Base-by-base conservation (phyloP, 768 basidiomycete genomes). In the Lactarius pseudohatsudake region DNA sequence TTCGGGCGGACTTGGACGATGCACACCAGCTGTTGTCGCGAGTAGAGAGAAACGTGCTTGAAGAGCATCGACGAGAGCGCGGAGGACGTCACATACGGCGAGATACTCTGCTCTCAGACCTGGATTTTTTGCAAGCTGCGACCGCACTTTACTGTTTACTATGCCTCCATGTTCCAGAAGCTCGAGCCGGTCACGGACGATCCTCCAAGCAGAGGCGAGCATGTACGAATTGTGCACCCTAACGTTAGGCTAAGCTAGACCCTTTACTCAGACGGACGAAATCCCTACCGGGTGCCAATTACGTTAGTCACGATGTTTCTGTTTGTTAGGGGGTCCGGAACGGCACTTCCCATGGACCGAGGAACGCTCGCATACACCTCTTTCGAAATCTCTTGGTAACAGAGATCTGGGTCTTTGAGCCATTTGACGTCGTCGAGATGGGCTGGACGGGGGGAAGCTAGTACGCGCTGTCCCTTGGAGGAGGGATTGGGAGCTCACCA, bases 191-290 rank as follows among this genome's bases (percentile, higher is more conserved):
- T 87, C 81, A 4, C 81, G 75, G n/a, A 90, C 85, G 57, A 93
- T 77, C 69, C 83, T 90, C 92, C 92, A 94, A 1, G 85, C 88
- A 18, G 90, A 86, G n/a, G 91, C 89, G 40, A 93, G 80, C 83
- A 90, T 85, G 75, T 91, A 92, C 9, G 85, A 76, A 73, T 94
- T 94, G 75, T 94, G 92, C 62, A 94, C 81, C 75, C 92, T 94
- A 50, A 30, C 68, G 18, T 11, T 3, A 36, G 1, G 32, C 40
- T 66, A 70, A 66, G 61, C 64, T 9, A 32, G 36, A 70, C 41
- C 41, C 38, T 20, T 66, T 16, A 41, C 59, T 56, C 40, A 43
- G 55, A 57, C 15, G 59, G 22, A 30, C 38, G 38, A 9, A 60
- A 41, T 26, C 34, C 69, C 18, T 62, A 73, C 73, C 72, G 70